Evolutionary conservation across 164 flowering plant species (phyloP).

Genomic region (Euptelea pleiosperma): DNA sequence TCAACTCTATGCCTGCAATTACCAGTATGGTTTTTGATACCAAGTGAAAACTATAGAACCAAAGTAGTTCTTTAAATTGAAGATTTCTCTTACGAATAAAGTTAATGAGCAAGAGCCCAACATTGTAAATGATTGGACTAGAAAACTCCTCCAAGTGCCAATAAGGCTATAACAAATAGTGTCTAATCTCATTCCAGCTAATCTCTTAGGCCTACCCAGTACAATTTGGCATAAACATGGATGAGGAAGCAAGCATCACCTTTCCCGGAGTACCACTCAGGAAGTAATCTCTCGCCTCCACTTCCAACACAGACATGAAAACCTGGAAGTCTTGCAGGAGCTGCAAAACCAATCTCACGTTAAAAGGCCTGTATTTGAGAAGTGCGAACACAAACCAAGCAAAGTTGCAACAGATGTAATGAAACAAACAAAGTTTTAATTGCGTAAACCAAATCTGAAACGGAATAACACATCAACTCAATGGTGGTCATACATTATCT

Average conservation of each 20-base stretch:
- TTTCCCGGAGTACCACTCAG: slow-evolving; percentile 29
- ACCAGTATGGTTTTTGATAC: slow-evolving; percentile 6
- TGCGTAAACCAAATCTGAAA: too few species aligned
- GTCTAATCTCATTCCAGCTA: too few species aligned
- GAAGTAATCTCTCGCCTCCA: slow-evolving; percentile 32
- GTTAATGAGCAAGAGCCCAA: background rate
- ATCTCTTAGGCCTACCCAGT: too few species aligned
- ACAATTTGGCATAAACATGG: too few species aligned
- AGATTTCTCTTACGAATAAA: background rate
- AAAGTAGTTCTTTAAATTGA: background rate
- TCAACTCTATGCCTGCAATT: slow-evolving; percentile 75
- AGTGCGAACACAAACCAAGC: background rate
- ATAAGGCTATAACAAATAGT: background rate
- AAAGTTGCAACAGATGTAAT: background rate
- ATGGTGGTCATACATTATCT: too few species aligned
- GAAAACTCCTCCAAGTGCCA: background rate
- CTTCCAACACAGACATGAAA: slow-evolving; percentile 34
- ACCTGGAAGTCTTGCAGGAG: slow-evolving; percentile 43
- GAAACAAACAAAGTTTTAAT: too few species aligned
- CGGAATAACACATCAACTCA: too few species aligned
- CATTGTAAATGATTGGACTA: too few species aligned
- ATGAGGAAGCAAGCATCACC: slow-evolving; percentile 23
- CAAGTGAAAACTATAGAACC: background rate
- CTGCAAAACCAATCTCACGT: slow-evolving; percentile 35
- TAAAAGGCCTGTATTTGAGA: background rate